Conservation (phyloP, 345 rosid species). For the Luvunga scandens region DNA sequence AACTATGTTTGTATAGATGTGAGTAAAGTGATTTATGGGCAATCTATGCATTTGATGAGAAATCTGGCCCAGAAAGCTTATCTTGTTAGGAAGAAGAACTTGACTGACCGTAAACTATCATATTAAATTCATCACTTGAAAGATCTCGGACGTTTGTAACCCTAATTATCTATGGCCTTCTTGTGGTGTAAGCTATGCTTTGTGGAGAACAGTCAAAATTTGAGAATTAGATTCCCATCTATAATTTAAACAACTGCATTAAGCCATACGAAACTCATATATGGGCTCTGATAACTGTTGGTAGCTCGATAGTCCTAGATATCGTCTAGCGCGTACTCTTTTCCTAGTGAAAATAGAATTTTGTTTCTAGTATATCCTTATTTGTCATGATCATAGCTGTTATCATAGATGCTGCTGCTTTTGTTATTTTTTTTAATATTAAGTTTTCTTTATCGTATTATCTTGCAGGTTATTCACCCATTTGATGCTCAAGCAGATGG, state of each 20-base stretch:
- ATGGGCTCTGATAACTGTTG: no score
- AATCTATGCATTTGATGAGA: no score
- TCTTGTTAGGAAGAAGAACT: background rate
- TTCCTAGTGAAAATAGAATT: background rate
- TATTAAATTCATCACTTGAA: background rate
- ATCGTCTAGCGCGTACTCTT: background rate
- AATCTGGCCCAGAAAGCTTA: background rate
- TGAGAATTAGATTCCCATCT: background rate
- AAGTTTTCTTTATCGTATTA: background rate
- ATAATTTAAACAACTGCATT: background rate
- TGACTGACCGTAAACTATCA: background rate
- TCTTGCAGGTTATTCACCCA: conserved; percentile 70
- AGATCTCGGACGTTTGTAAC: background rate
- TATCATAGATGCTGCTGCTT: background rate
- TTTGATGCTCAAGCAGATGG: conserved; percentile 92
- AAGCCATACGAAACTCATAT: background rate
- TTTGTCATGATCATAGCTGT: background rate
- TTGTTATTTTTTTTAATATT: background rate
- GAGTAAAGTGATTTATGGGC: no score
- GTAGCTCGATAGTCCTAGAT: background rate
- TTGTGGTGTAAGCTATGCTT: background rate
- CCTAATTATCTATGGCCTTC: background rate
- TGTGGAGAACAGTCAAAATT: background rate
- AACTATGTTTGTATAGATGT: no score
- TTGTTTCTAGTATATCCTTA: background rate